Evolutionary conservation across 441 rosid species (phyloP).

Genomic region (Gossypium trilobum): DNA sequence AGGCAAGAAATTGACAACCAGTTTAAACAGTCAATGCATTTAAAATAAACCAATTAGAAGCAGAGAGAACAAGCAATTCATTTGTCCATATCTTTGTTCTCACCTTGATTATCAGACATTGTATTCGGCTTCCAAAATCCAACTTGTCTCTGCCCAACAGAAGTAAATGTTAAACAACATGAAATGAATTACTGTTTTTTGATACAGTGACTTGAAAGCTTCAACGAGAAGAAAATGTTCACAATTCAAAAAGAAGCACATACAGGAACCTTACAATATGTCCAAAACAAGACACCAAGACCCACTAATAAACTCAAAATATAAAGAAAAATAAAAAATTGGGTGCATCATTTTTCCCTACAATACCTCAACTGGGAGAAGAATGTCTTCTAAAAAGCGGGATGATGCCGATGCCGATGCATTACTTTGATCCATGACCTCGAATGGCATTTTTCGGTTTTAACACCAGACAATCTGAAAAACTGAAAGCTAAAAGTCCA

Average conservation of each 20-base stretch:
- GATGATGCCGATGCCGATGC: constrained; percentile 45
- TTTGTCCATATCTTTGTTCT: constrained; percentile 21
- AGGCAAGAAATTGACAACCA: constrained; percentile 1
- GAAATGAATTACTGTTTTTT: neutral
- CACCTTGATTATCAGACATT: constrained; percentile 49
- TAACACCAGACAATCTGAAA: constrained; percentile 18
- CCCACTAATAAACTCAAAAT: neutral
- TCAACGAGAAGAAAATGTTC: neutral
- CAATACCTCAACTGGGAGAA: constrained; percentile 51
- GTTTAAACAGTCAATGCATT: constrained; percentile 2
- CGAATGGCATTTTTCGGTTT: constrained; percentile 45
- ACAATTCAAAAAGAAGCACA: neutral
- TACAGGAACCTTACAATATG: neutral
- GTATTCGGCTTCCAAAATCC: constrained; percentile 50
- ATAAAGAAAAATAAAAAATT: neutral
- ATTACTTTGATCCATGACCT: constrained; percentile 58
- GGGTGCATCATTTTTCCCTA: neutral
- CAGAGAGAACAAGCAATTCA: constrained; percentile 1
- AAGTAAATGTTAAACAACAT: constrained; percentile 14
- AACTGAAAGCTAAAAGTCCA: constrained; percentile 20
- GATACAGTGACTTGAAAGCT: neutral
- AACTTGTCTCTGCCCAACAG: constrained; percentile 54
- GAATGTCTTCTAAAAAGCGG: constrained; percentile 37
- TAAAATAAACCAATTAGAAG: neutral
- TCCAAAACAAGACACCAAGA: neutral